Evolutionary conservation across 768 basidiomycete species (phyloP), one percentile per base, ranked within the genome.

Genomic region (Filobasidium floriforme): DNA sequence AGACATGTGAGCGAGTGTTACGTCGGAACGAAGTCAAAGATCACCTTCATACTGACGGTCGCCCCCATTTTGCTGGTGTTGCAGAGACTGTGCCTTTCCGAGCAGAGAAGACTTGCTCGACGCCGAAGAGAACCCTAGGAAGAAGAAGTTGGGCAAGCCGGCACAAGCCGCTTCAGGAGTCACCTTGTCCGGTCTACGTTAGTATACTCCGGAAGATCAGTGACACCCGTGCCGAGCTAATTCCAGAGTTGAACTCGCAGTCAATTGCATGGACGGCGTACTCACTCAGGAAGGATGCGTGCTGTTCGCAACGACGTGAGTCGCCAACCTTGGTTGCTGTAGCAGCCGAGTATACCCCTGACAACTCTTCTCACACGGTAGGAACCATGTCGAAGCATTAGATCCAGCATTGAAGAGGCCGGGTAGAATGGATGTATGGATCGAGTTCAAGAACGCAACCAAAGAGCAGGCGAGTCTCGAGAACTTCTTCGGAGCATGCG

Each of bases 381-480:
- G 89, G 0, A 93, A 93, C 77, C 91, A 93, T 73, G 81, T 92
- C n/a, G 89, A 92, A 72, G 85, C 88, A 41, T 84, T 94, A 0
- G 92, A 94, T 71, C 89, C 90, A 4, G 92, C 92, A 0, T 84
- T 94, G 12, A 89, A 87, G n/a, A 87, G 92, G 62, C 90, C 92
- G 6, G 92, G 92, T 19, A 87, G 76, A 87, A 93, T 79, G 69
- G 92, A 93, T 73, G 89, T 94, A 9, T 90, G 89, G 86, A 84
- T 93, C 55, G 89, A 91, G 77, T 93, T 93, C 82, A 87, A 89
- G 15, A 66, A 74, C 68, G 88, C 91, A 41, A 87, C 85, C 67
- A 87, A 86, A 70, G 87, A 86, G 84, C 90, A 92, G 75, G 89
- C 89, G 41, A 59, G 19, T 15, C 64, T 37, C 60, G 40, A 57